A percentile compares a stretch with the other conserved stretches of the same genome.
phyloP scores from a whole-genome alignment of 2,329 filamentous ascomycete genomes.

The Nemania diffusa region DNA sequence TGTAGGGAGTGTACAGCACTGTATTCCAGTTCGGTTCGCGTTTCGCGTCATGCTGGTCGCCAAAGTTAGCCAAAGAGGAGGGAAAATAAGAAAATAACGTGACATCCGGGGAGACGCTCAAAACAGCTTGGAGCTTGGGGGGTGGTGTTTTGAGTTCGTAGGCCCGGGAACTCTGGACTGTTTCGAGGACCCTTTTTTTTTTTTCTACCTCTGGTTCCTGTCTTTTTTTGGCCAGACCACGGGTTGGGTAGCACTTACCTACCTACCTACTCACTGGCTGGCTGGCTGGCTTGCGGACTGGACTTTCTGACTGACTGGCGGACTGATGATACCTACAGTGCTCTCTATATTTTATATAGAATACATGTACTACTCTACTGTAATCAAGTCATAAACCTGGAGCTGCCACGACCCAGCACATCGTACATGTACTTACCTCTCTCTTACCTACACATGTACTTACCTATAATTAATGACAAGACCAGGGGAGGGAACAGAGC shows the following conservation, averaged over 20 bases:
- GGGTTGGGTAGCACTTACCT: neutral
- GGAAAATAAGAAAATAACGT: conserved; percentile 26
- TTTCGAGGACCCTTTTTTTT: neutral
- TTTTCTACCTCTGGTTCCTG: too few relatives aligned
- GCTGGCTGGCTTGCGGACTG: neutral
- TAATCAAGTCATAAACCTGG: too few relatives aligned
- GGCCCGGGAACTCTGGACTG: conserved; percentile 7
- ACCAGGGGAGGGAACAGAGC: neutral
- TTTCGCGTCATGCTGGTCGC: conserved; percentile 36
- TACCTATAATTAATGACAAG: neutral
- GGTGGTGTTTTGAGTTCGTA: conserved; percentile 28
- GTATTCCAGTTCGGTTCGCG: conserved; percentile 35
- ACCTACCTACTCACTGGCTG: neutral
- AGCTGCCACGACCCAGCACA: too few relatives aligned
- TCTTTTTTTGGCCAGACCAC: neutral
- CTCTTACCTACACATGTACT: neutral
- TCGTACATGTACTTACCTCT: neutral
- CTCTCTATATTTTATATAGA: neutral
- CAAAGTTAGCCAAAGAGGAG: conserved; percentile 32
- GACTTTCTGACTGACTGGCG: too few relatives aligned
- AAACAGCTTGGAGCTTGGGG: conserved; percentile 43
- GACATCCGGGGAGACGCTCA: conserved; percentile 34
- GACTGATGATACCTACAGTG: neutral
- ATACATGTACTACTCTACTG: too few relatives aligned
- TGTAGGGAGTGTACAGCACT: conserved; percentile 4